Evolutionary conservation across 768 basidiomycete species (phyloP), one percentile per base, ranked within the genome.

Genomic region (Porpolomopsis calyptriformis): DNA sequence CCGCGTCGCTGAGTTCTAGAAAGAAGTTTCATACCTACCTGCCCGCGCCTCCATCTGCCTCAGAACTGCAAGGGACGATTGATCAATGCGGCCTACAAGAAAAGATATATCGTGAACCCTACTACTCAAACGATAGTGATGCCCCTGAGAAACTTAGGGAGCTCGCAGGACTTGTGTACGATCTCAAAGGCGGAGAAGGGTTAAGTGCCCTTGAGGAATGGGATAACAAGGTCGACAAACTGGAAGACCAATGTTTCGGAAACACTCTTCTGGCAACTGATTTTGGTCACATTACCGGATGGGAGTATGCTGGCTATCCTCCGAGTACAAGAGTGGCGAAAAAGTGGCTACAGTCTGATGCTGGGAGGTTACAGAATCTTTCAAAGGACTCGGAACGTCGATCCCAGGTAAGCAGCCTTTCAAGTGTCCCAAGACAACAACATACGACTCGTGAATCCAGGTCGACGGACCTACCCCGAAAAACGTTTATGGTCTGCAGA

Each of bases 301-400:
- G 89, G 91, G 89, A 92, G 54, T 93, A 82, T 63, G 81, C 79
- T 0, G 68, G 75, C 43, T 57, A 59, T 46, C 86, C 92, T 0
- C 89, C 89, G 0, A 77, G 73, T 47, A 58, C 67, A 19, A 70
- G 63, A 52, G 68, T 78, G 56, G 69, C 76, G 2, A 71, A 68
- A 36, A 61, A 59, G 36, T 87, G 82, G 77, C 57, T 88, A 53
- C 54, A 49, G 16, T 26, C 24, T 39, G 49, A 22, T 49, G 36
- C 22, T 56, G 53, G 40, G 55, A 52, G 37, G 9, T 27, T 18
- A 20, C 37, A 14, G 11, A 10, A 10, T 19, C 50, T 43, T 29
- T 37, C 40, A 24, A 52, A 47, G 40, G 50, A 34, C 33, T 60
- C 20, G 25, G 52, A 55, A 36, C 54, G 56, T 18, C 65, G 62